phyloP scores from a whole-genome alignment of 1,284 basidiomycete species.

The Neolentinus lepideus region DNA sequence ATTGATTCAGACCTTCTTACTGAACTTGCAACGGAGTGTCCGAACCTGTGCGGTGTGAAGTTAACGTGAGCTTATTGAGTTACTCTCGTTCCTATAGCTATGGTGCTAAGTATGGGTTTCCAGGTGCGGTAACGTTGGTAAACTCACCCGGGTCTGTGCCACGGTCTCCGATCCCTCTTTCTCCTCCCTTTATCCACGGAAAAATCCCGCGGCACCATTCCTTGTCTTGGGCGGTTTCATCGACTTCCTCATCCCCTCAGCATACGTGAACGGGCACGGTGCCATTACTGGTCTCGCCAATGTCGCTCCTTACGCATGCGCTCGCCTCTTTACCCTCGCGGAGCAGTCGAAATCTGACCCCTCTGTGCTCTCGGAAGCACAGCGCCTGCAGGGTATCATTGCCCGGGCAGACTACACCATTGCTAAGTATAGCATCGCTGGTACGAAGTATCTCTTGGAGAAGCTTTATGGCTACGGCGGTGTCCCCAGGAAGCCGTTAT shows the following conservation, averaged over 20 bases:
- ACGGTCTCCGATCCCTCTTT: constrained; percentile 58
- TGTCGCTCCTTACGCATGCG: constrained; percentile 49
- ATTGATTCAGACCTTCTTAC: constrained; percentile 81
- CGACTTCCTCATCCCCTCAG: constrained; percentile 46
- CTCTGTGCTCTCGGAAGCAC: constrained; percentile 62
- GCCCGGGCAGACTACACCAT: constrained; percentile 78
- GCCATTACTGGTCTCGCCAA: constrained; percentile 54
- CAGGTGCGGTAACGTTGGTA: constrained; percentile 87
- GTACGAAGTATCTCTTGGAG: constrained; percentile 76
- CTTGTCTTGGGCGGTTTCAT: constrained; percentile 49
- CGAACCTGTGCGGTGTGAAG: constrained; percentile 80
- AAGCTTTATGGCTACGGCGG: constrained; percentile 76
- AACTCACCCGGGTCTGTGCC: constrained; percentile 77
- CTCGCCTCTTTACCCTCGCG: constrained; percentile 57
- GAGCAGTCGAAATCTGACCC: constrained; percentile 44
- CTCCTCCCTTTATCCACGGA: constrained; percentile 52
- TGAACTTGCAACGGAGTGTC: constrained; percentile 66
- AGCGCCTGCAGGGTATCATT: constrained; percentile 71
- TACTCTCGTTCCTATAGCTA: neutral
- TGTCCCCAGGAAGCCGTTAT: constrained; percentile 66
- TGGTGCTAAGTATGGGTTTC: neutral
- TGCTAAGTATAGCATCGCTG: constrained; percentile 71
- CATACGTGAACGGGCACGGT: constrained; percentile 40
- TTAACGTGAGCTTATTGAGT: constrained; percentile 54
- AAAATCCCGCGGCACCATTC: constrained; percentile 58